These are phyloP conservation scores for Haberlea rhodopensis DNA, from an alignment of 257 asterid species.

Conservation along the genomic window DNA sequence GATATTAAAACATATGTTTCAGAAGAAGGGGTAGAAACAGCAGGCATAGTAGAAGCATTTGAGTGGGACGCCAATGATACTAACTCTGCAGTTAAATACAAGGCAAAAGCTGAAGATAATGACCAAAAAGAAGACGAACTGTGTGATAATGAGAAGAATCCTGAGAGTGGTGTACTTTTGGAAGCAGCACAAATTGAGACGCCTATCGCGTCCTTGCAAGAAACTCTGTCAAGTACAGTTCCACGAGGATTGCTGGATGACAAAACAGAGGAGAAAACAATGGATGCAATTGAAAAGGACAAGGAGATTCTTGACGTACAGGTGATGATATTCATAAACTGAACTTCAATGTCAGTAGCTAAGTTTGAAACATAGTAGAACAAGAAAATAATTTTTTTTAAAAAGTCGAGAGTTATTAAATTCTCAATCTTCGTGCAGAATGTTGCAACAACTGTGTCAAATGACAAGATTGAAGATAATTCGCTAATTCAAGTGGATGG, in stretches of 20 bases:
- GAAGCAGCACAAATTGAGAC: background rate
- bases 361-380: too few species aligned
- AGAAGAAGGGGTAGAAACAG: slow-evolving; percentile 24
- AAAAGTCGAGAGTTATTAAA: too few species aligned
- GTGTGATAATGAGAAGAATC: background rate
- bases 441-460: background rate
- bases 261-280: slow-evolving; percentile 23
- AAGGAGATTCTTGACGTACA: background rate
- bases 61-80: background rate
- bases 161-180: background rate
- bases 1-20: slow-evolving; percentile 15
- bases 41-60: background rate
- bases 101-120: background rate
- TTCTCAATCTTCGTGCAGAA: background rate
- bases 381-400: too few species aligned
- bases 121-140: background rate
- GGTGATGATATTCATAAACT: background rate
- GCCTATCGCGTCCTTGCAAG: background rate
- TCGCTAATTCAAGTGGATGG: background rate
- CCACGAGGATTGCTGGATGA: slow-evolving; percentile 9
- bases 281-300: background rate
- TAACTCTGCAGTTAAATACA: background rate
- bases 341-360: background rate
- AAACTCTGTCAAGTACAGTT: background rate
- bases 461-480: background rate